Conservation (phyloP, 2,329 filamentous ascomycete genomes). For the Ceratocystis harringtonii region DNA sequence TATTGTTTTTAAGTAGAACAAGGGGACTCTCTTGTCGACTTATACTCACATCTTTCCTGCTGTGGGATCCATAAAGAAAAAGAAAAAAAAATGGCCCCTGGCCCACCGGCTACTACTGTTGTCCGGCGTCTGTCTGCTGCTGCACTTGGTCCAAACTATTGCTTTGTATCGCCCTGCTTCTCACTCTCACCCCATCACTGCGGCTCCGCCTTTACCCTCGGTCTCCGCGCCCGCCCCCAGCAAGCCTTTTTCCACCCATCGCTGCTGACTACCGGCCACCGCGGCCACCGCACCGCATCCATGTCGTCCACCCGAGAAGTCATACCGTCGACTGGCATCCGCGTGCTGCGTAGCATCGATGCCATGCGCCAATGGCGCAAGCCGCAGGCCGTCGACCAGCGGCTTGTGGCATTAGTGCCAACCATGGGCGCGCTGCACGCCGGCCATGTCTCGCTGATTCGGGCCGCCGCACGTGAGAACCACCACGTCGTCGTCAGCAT, state of each 20-base stretch:
- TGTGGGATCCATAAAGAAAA: not conserved
- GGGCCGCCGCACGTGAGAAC: constrained; percentile 68
- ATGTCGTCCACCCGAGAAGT: constrained; percentile 26
- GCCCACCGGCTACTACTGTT: not conserved
- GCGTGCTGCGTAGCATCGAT: constrained; percentile 61
- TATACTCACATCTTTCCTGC: too few relatives aligned
- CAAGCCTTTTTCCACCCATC: not conserved
- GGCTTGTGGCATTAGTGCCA: constrained; percentile 73
- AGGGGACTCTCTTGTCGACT: too few relatives aligned
- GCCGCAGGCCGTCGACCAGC: constrained; percentile 48
- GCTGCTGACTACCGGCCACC: constrained; percentile 18
- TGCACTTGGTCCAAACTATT: not conserved
- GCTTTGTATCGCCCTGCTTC: not conserved
- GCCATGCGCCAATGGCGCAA: constrained; percentile 55
- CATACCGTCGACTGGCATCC: constrained; percentile 44
- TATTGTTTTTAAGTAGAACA: too few relatives aligned
- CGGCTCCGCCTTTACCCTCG: not conserved
- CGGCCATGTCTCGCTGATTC: constrained; percentile 76
- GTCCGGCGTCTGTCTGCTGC: not conserved
- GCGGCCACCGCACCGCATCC: constrained; percentile 17
- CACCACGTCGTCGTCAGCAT: constrained; percentile 79
- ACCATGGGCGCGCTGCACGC: constrained; percentile 97
- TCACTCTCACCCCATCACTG: not conserved
- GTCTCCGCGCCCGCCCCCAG: not conserved
- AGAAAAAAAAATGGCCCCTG: not conserved